A percentile compares a stretch with the other conserved stretches of the same genome.
Conservation (phyloP, 352 stramenopile genomes). For the Peronospora farinosa region DNA sequence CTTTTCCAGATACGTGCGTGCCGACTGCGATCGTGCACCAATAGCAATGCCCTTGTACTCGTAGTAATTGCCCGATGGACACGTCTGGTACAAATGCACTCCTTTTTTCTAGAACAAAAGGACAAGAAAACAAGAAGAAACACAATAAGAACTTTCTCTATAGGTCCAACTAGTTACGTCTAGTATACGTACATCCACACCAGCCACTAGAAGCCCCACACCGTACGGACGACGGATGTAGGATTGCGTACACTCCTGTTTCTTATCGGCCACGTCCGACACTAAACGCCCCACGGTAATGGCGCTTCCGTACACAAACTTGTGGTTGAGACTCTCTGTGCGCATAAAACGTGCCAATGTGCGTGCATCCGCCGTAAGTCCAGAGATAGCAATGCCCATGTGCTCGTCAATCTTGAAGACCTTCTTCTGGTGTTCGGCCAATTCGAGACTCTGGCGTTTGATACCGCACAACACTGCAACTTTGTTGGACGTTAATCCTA, state of each 20-base stretch:
- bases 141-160: conserved; percentile 5
- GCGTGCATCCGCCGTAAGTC: conserved; percentile 95
- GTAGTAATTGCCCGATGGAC: conserved; percentile 97
- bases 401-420: conserved; percentile 98
- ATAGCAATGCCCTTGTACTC: conserved; percentile 98
- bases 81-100: conserved; percentile 98
- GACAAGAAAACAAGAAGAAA: conserved; percentile 2
- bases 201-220: conserved; percentile 95
- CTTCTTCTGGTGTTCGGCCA: conserved; percentile 97
- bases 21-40: conserved; percentile 93
- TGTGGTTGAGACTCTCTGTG: conserved; percentile 98
- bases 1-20: conserved; percentile 98
- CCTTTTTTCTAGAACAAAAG: conserved; percentile 88
- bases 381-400: conserved; percentile 96
- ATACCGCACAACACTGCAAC: conserved; percentile 91
- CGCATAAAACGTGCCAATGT: conserved; percentile 93
- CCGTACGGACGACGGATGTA: conserved; percentile 98
- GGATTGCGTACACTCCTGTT: conserved; percentile 98
- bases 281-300: conserved; percentile 93
- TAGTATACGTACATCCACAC: conserved; percentile 62
- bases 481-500: conserved; percentile 92
- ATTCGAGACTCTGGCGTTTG: conserved; percentile 79
- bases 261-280: conserved; percentile 96
- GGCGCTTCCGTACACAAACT: conserved; percentile 96
- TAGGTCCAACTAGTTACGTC: not conserved